Evolutionary conservation across 208 protist species (phyloP), one percentile per base, ranked within the genome.

Genomic region (Porcisia hertigi): DNA sequence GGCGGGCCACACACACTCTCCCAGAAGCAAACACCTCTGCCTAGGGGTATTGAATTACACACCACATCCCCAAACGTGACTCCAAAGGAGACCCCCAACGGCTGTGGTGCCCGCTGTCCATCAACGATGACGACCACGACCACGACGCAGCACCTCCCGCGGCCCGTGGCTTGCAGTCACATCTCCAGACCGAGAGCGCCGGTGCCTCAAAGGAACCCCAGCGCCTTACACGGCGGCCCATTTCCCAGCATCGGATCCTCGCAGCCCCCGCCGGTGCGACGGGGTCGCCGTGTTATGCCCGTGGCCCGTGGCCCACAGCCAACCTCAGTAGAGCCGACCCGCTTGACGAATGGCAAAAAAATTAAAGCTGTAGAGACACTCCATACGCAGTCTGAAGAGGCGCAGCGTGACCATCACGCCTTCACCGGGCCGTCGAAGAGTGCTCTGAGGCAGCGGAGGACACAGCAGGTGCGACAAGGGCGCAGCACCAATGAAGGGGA

Each of bases 301-400:
- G 84, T 91, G 12, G 76, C 84, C 20, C 83, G 87, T 25, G 87
- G 87, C 0, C 87, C 87, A 23, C 87, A 91, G 75, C 87, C 87
- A 30, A 77, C 69, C 1, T 73, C 52, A 0, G 45, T 86, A 1
- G 76, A 83, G 25, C 78, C 81, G 25, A 88, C 81, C 1, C 80
- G 87, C 1, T 70, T 82, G 34, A 58, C 47, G 9, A 72, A 88
- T 49, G 84, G 84, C 5, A 76, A 73, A 11, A 78, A 79, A 16
- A 78, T 87, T 41, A 70, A 79, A 20, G 60, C 79, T 20, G 60
- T 75, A 2, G 54, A 75, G 39, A 58, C 36, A 16, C 74, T 57
- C 65, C 66, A 73, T 53, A 57, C 49, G 39, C 62, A 77, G n/a
- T 52, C 64, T 16, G 25, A 54, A 20, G 72, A 57, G 30, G 30